Evolutionary conservation across 2,329 filamentous ascomycete genomes (phyloP), one percentile per base, ranked within the genome.

Genomic region (Hyphodiscus sp.): DNA sequence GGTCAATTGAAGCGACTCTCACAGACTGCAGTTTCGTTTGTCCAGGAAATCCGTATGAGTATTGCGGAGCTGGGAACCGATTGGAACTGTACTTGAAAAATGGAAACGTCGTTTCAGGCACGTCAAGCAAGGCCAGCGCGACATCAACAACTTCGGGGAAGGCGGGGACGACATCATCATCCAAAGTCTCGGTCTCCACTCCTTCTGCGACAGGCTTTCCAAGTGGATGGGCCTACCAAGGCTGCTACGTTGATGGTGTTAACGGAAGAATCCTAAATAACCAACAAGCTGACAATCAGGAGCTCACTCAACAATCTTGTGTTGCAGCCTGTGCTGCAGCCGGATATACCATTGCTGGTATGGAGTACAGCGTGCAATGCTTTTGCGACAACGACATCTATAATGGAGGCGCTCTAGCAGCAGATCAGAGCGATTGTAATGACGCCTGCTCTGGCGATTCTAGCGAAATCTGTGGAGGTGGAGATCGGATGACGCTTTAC

Each of bases 401-500:
- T 7, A 54, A 63, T 29, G 59, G 54, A 7, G 63, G 63, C 10
- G 56, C 57, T 9, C 53, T 56, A 15, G 61, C 60, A 2, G 55
- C 59, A 2, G 56, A 57, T 2, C 49, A 53, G n/a, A 45, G 52
- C n/a, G 62, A 66, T 6, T 72, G 71, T 49, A 63, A 60, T 42
- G 64, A 62, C 58, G 20, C 54, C 38, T 67, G 64, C 44, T 48
- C 45, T 64, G 64, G 62, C 6, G 65, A 70, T 51, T 29, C 55
- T 13, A 57, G 55, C 1, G 62, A 71, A 52, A 63, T 58, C 18
- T 72, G 70, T 51, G 70, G 71, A 20, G 67, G 57, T 26, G 60
- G 58, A 20, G 58, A 64, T 46, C 49, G 58, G 18, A 51, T 70
- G 10, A 65, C 59, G 42, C 20, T 64, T 1, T 66, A 69, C 43